phyloP scores from a whole-genome alignment of 176 grass and related monocot species.

The Phyllostachys edulis region DNA sequence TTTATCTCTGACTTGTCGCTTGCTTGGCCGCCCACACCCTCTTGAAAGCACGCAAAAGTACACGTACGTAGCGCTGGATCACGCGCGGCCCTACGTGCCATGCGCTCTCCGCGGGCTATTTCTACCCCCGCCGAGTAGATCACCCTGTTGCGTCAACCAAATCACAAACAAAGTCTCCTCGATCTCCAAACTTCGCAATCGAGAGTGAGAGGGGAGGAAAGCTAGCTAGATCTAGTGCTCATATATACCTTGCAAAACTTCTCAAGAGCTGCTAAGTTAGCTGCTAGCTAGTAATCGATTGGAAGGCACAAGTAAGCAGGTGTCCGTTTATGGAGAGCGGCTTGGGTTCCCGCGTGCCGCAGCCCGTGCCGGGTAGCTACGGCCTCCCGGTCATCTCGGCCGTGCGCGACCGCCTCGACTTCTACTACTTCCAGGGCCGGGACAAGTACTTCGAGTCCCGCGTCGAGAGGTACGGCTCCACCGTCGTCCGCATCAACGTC shows the following conservation, averaged over 20 bases:
- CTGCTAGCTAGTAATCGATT: neutral
- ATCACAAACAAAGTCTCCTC: neutral
- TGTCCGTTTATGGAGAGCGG: neutral
- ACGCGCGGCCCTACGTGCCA: neutral
- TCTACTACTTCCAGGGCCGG: conserved; percentile 69
- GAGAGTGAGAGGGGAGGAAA: neutral
- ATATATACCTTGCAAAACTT: neutral
- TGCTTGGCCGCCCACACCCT: neutral
- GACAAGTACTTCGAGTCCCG: conserved; percentile 75
- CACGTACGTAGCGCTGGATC: too few relatives aligned
- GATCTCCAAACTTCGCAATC: neutral
- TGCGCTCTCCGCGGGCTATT: neutral
- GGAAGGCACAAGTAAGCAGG: neutral
- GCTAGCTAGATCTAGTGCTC: neutral
- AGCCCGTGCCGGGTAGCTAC: conserved; percentile 46
- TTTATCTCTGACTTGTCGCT: neutral
- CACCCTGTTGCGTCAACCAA: neutral
- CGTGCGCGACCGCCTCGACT: conserved; percentile 64
- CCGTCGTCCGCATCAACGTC: conserved; percentile 63
- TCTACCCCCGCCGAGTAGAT: neutral
- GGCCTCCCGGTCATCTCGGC: conserved; percentile 47
- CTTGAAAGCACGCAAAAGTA: neutral
- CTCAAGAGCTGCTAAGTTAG: neutral
- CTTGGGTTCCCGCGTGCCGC: neutral
- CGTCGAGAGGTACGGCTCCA: conserved; percentile 54